Evolutionary conservation across 2,329 filamentous ascomycete species (phyloP), one percentile per base, ranked within the genome.

Genomic region (Diaporthe capsici): DNA sequence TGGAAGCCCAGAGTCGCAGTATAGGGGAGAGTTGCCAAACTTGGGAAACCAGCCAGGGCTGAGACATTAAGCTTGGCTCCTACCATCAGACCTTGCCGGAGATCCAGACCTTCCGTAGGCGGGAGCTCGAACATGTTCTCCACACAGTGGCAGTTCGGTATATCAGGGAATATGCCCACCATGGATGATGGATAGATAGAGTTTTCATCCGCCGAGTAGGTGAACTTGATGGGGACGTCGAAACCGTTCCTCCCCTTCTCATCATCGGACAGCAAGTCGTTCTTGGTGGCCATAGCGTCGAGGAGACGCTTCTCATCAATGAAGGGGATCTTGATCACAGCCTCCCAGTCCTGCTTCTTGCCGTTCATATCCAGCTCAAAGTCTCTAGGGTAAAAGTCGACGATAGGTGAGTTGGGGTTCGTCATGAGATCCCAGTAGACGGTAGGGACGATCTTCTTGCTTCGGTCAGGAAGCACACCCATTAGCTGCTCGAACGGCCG

Each of bases 271-370:
- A 99, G 88, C 2, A 94, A 85, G 57, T 92, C 87, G 78, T 98
- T 96, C 82, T 93, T 95, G 9, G 95, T 92, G 22, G 90, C 93
- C 94, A 99, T 98, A 10, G 96, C 97, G 51, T 88, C 86, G 73
- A 99, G 88, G 3, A 99, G 87, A 37, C 97, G 92, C 80, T 93
- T 92, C 83, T 99, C 96, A 75, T 99, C 95, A 78, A 99, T 99
- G 85, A 99, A 99, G 0, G 97, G 97, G 81, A 99, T 99, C 85
- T 98, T 99, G 78, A 99, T 95, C 51, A 99, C 96, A 39, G 97
- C 97, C 83, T 99, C 97, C 97, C 97, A 99, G 78, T 99, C 97
- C 94, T 98, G 97, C 87, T 98, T 99, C 88, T 99, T 99, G 76
- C 97, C 97, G 80, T 99, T 98, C 97, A 99, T 98, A 83, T 99